Base-by-base conservation (phyloP, 2,329 filamentous ascomycete genomes). In the Scedosporium dehoogii region DNA sequence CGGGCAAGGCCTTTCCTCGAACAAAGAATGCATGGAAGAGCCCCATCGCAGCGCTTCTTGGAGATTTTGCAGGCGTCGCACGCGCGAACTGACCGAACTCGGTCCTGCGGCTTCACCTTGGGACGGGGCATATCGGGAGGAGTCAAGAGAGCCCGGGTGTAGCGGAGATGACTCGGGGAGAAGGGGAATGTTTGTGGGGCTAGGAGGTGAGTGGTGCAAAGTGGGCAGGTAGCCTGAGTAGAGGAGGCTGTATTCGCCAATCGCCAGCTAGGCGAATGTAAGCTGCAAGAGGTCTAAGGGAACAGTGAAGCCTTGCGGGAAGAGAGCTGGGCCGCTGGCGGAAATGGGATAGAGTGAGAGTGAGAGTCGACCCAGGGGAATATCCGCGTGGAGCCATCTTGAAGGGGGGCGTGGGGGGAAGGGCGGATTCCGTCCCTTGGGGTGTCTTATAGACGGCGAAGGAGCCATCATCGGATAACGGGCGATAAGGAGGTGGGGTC, bases 61-160 rank as follows among this genome's bases (percentile, higher is more conserved):
- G 64, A 64, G 9, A 41, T 18, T 46, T 66, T 65, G 57, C 66
- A 67, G 9, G 63, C 59, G 23, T 64, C 64, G 53, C 65, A 66
- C 23, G 65, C 65, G 63, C 79, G 76, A 23, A 74, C 75, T 16
- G 78, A 78, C 48, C 80, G 74, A 63, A 78, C 75, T 4, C 81
- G 76, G 64, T 81, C 76, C 58, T 76, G 75, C 1, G 78, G 77
- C 18, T 73, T 74, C 23, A 83, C 79, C 65, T 77, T 81, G 12
- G 79, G 79, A 23, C 81, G 79, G 63, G 80, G 79, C 80, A 83
- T 83, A 10, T 12, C 38, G 53, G 53, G 58, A 38, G 33, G 9
- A 38, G 33, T 38, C 33, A 12, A 9, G 12, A 21, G 21, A 62
- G 29, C 27, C 27, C n/a, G 21, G 33, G 18, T n/a, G 29, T 42